Conservation (phyloP, 106 monocot species). For the Dioscorea alata region DNA sequence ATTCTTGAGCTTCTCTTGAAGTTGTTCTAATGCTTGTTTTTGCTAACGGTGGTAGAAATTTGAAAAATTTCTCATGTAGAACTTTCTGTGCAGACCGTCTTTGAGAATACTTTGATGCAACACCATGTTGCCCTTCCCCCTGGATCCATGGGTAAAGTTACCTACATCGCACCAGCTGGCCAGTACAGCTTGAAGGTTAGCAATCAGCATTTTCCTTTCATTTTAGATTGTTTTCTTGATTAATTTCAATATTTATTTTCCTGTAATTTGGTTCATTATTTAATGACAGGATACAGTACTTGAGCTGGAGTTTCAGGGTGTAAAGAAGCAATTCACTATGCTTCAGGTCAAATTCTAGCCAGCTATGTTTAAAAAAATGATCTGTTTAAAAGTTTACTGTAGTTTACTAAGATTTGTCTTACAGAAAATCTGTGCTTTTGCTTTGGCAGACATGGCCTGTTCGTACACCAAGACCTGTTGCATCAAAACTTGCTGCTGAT, state of each 20-base stretch:
- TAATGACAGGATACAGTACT: conserved; percentile 80
- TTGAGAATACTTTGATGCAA: conserved; percentile 95
- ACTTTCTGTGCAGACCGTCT: conserved; percentile 52
- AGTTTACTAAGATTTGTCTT: too few relatives aligned
- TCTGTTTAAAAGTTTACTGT: too few relatives aligned
- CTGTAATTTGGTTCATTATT: background rate
- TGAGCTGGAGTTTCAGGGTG: conserved; percentile 95
- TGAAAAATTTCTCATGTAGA: background rate
- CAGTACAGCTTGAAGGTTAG: conserved; percentile 80
- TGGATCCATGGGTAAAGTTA: conserved; percentile 93
- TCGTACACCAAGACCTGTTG: conserved; percentile 94
- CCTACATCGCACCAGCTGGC: conserved; percentile 83
- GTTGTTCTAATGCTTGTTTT: background rate
- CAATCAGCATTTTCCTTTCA: background rate
- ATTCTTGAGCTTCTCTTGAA: background rate
- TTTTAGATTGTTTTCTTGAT: background rate
- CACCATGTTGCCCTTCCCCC: conserved; percentile 92
- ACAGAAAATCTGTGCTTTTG: too few relatives aligned
- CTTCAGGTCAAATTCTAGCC: conserved; percentile 64
- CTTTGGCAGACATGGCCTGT: conserved; percentile 87
- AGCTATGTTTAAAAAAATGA: too few relatives aligned
- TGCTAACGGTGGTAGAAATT: background rate
- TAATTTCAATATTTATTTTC: background rate
- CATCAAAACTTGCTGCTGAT: conserved; percentile 93
- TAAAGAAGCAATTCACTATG: conserved; percentile 83